Evolutionary conservation across 78 protist species (phyloP).

Genomic region (Creolimax fragrantissima): DNA sequence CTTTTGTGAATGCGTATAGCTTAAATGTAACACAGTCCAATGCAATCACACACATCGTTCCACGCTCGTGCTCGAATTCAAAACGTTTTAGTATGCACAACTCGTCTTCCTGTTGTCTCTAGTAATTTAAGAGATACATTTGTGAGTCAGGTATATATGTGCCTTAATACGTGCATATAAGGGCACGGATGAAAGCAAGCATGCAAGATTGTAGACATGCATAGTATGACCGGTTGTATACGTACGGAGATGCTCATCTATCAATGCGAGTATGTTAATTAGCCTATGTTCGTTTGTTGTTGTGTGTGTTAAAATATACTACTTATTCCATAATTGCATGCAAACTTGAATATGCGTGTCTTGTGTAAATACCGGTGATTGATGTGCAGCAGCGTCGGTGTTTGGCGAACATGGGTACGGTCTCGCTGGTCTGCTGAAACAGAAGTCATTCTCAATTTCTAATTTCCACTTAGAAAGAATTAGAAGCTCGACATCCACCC

Average conservation of each 20-base stretch:
- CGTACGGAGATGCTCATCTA: background rate
- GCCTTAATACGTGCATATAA: no score
- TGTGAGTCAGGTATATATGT: no score
- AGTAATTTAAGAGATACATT: no score
- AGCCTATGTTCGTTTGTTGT: background rate
- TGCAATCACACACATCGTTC: background rate
- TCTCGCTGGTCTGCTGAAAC: background rate
- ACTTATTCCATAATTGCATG: no score
- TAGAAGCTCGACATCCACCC: background rate
- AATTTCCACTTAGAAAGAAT: background rate
- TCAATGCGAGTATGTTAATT: background rate
- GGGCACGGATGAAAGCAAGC: no score
- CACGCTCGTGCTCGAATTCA: conserved; percentile 26
- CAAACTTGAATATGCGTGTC: no score
- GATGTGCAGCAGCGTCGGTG: conserved; percentile 63
- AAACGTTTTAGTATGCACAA: background rate
- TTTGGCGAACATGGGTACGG: conserved; percentile 52
- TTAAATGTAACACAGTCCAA: background rate
- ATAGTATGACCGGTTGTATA: background rate
- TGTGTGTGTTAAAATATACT: background rate
- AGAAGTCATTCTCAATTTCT: background rate
- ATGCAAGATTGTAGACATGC: no score
- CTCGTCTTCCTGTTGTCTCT: no score
- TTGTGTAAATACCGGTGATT: conserved; percentile 91
- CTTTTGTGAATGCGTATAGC: background rate